Evolutionary conservation across 768 basidiomycete species (phyloP), one percentile per base, ranked within the genome.

Genomic region (Exidia glandulosa): DNA sequence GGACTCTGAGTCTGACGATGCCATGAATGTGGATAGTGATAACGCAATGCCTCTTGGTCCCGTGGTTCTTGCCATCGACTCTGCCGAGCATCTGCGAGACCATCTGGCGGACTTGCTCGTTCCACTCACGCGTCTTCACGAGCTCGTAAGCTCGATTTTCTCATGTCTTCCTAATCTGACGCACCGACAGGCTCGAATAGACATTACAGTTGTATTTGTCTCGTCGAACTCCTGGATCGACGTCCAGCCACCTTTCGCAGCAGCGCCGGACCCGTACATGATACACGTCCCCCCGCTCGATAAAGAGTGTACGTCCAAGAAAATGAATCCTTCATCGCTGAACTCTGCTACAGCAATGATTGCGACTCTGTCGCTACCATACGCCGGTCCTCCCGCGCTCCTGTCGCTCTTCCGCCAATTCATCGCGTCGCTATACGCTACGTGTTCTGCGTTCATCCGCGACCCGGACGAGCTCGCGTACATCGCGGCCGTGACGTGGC

Each of bases 401-500:
- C 71, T 72, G 32, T 74, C 80, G 0, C 77, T 90, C 50, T 89
- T 87, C 63, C 67, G 74, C n/a, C 83, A 86, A 59, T 92, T 86
- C 62, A 68, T 77, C 23, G 74, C 79, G 6, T 74, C 80, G 10
- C 69, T 92, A 2, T 81, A 81, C 66, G 79, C 81, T 54, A 74
- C 81, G 32, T 84, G 88, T 66, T 78, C 78, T 25, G 76, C 81
- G 5, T 90, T 84, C 69, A 83, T 81, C 2, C 79, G 77, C 41
- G 84, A 90, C 65, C 80, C 83, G 1, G 68, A 81, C 56, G 90
- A 92, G 66, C 75, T 92, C 1, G 78, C 80, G 47, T 92, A 91
- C 66, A 79, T 92, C 31, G 82, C 86, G 2, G 83, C 86, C 0
- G 86, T 90, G 5, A 78, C 84, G 25, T 92, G 90, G 89, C 87